Conservation (phyloP, 345 rosid genomes). For the Citrus sp. region DNA sequence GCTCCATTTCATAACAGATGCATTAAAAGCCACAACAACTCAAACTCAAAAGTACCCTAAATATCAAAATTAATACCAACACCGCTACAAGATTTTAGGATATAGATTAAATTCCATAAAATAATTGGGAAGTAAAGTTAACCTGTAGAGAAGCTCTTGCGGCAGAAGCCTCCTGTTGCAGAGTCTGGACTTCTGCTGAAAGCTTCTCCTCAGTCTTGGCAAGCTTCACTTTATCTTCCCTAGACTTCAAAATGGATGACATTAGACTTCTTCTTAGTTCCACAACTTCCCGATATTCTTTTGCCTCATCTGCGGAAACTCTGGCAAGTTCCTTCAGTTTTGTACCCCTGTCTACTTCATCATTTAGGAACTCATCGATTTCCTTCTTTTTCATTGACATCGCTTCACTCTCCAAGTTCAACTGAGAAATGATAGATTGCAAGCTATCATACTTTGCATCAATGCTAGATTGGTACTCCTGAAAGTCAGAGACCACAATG, state of each 20-base stretch:
- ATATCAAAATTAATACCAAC: background rate
- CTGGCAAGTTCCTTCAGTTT: constrained; percentile 64
- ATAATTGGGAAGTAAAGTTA: constrained; percentile 11
- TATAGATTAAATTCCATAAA: background rate
- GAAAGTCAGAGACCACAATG: constrained; percentile 49
- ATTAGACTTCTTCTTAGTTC: constrained; percentile 53
- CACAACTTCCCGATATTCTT: constrained; percentile 46
- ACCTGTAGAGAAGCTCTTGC: constrained; percentile 73
- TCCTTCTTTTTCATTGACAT: constrained; percentile 54
- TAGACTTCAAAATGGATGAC: constrained; percentile 52
- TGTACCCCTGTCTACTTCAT: constrained; percentile 53
- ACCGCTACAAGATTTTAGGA: background rate
- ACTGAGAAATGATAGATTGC: constrained; percentile 41
- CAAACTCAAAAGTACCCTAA: background rate
- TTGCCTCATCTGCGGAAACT: constrained; percentile 62
- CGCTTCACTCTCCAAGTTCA: constrained; percentile 46
- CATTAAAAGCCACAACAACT: background rate
- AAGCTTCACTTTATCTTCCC: constrained; percentile 59
- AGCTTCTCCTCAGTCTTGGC: constrained; percentile 68
- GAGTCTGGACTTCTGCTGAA: constrained; percentile 61
- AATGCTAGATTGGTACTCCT: constrained; percentile 52
- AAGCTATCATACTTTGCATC: constrained; percentile 40
- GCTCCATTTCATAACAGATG: background rate
- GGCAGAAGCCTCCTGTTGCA: constrained; percentile 63
- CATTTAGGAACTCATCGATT: constrained; percentile 37